Evolutionary conservation across 225 moss, liverwort and hornwort species (phyloP).

Genomic region (Marchantia paleacea): DNA sequence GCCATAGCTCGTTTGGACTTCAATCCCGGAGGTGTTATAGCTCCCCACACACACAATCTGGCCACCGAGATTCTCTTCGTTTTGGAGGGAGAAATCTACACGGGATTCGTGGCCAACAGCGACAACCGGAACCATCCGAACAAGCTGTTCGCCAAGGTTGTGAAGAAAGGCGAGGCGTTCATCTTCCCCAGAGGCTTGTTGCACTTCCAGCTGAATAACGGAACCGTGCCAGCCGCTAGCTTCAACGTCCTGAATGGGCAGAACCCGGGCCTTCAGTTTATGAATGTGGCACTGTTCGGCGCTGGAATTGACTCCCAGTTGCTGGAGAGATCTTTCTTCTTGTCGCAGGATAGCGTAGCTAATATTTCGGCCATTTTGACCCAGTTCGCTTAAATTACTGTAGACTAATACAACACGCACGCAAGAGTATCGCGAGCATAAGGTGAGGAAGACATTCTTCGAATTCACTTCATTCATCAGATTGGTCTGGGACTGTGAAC

Average conservation of each 20-base stretch:
- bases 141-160: constrained; percentile 14
- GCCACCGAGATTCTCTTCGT: constrained; percentile 4
- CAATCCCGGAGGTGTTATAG: neutral
- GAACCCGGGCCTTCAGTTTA: constrained; percentile 1
- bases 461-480: too few relatives aligned
- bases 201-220: constrained; percentile 13
- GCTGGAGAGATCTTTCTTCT: neutral
- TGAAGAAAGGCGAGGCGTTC: constrained; percentile 17
- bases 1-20: constrained; percentile 5
- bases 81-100: too few relatives aligned
- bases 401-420: too few relatives aligned
- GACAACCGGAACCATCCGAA: neutral
- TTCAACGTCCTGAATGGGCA: neutral
- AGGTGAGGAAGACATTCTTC: too few relatives aligned
- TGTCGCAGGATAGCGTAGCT: neutral
- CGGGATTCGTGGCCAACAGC: constrained; percentile 12
- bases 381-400: too few relatives aligned
- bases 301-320: neutral
- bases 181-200: constrained; percentile 9
- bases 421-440: too few relatives aligned
- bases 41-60: neutral
- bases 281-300: neutral
- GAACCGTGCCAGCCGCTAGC: too few relatives aligned
- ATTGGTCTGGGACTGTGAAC: too few relatives aligned
- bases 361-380: too few relatives aligned